These are phyloP conservation scores for Epichloe festucae DNA, from an alignment of 2,329 filamentous ascomycete species.

Conservation along the genomic window DNA sequence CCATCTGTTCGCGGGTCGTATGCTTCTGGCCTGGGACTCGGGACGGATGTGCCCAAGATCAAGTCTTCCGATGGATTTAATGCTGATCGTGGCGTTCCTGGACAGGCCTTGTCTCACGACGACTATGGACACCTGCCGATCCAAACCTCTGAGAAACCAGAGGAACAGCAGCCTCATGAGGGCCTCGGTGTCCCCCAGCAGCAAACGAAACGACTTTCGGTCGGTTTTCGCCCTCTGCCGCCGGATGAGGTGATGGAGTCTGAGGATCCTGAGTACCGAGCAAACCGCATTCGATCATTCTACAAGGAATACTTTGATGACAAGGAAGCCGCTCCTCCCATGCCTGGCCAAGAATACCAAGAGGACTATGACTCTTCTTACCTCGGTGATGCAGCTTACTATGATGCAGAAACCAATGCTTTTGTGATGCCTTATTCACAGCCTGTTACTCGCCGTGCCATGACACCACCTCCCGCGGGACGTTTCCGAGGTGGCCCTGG, in stretches of 20 bases:
- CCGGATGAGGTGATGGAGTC: conserved; percentile 65
- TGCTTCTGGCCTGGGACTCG: conserved; percentile 21
- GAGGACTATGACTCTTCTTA: conserved; percentile 66
- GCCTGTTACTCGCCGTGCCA: conserved; percentile 75
- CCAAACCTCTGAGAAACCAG: conserved; percentile 21
- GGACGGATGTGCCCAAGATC: conserved; percentile 22
- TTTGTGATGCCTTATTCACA: conserved; percentile 78
- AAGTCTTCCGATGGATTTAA: conserved; percentile 12
- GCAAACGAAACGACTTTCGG: conserved; percentile 47
- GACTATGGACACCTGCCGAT: conserved; percentile 13
- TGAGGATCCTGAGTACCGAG: conserved; percentile 86
- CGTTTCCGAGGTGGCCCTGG: conserved; percentile 27
- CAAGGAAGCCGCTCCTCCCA: conserved; percentile 34
- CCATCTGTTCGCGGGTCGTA: conserved; percentile 15
- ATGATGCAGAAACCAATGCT: conserved; percentile 52
- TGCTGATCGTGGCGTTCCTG: conserved; percentile 2
- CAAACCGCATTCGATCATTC: conserved; percentile 94
- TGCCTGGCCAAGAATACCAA: conserved; percentile 42
- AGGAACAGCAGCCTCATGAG: conserved; percentile 19
- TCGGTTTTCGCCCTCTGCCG: conserved; percentile 72
- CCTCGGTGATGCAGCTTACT: conserved; percentile 52
- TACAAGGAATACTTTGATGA: conserved; percentile 99
- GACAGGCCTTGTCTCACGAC: conserved; percentile 5
- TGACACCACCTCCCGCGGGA: conserved; percentile 75
- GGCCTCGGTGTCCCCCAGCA: conserved; percentile 38